phyloP scores from a whole-genome alignment of 768 basidiomycete species.

The Suillus subaureus region DNA sequence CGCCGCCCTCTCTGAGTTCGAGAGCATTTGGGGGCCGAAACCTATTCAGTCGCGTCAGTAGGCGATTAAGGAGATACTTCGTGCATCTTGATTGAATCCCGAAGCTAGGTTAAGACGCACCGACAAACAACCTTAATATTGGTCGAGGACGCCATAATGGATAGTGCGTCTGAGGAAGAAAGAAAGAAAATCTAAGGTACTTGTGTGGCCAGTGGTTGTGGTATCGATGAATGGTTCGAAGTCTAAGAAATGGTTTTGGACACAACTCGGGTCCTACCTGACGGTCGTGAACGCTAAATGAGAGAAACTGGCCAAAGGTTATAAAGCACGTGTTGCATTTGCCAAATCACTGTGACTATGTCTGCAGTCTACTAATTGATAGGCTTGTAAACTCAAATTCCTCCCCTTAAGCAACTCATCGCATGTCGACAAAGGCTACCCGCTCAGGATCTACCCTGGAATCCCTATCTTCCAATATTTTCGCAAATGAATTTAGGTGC shows the following conservation, averaged over 20 bases:
- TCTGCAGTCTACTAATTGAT: background rate
- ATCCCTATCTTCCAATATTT: background rate
- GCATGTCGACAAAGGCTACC: too few relatives aligned
- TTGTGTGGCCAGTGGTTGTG: slow-evolving; percentile 18
- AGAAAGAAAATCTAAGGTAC: slow-evolving; percentile 18
- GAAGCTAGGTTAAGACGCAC: slow-evolving; percentile 49
- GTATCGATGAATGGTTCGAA: slow-evolving; percentile 16
- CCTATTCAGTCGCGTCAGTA: slow-evolving; percentile 40
- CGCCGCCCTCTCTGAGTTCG: slow-evolving; percentile 84
- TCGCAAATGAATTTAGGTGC: background rate
- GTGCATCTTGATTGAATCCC: slow-evolving; percentile 12
- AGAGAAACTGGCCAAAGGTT: background rate
- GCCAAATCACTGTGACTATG: background rate
- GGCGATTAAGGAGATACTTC: slow-evolving; percentile 8
- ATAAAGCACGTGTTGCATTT: slow-evolving; percentile 21
- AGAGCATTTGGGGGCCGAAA: slow-evolving; percentile 96
- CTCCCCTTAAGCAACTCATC: background rate
- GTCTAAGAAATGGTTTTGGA: slow-evolving; percentile 15
- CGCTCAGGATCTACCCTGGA: background rate
- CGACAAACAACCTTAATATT: slow-evolving; percentile 99
- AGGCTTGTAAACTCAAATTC: background rate
- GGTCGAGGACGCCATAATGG: slow-evolving; percentile 70
- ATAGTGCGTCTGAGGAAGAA: slow-evolving; percentile 26
- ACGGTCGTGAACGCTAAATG: slow-evolving; percentile 22
- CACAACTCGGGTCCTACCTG: background rate